These are phyloP conservation scores for Saccharomycopsis microspora DNA, from an alignment of 805 yeast genomes.

Conservation along the genomic window DNA sequence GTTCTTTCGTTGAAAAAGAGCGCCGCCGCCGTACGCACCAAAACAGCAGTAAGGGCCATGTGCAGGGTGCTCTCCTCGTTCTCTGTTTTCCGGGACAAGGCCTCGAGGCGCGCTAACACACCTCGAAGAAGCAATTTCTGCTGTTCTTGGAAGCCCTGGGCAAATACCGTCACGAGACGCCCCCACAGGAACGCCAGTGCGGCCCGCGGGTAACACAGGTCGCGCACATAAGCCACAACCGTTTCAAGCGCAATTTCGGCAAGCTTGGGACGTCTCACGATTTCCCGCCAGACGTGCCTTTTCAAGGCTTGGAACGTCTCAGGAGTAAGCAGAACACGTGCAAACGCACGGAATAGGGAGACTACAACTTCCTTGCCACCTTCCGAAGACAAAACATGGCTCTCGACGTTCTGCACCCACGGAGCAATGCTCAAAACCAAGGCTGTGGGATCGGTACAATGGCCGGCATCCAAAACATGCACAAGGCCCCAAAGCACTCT, in stretches of 20 bases:
- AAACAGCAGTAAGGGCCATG: constrained; percentile 38
- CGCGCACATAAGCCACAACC: too few species aligned
- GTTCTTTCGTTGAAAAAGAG: constrained; percentile 40
- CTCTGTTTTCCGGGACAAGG: neutral
- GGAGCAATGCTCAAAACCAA: too few species aligned
- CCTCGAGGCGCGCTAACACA: neutral
- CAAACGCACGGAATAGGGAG: too few species aligned
- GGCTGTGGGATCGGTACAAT: neutral
- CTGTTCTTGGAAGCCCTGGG: constrained; percentile 20
- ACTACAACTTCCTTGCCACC: too few species aligned
- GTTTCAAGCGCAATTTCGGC: too few species aligned
- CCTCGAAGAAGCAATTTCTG: neutral
- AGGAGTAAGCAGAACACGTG: too few species aligned
- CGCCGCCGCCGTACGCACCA: constrained; percentile 37
- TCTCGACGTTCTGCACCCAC: too few species aligned
- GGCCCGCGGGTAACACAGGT: too few species aligned
- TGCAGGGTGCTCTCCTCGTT: neutral
- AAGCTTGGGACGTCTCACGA: too few species aligned
- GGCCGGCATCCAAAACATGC: neutral
- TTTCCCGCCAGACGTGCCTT: too few species aligned
- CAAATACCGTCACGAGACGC: constrained; percentile 20
- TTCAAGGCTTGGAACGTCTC: too few species aligned
- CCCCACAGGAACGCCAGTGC: neutral
- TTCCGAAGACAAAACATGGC: too few species aligned
- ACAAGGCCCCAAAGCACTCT: constrained; percentile 28